Evolutionary conservation across 306 rosid species (phyloP).

Genomic region (Sophora flavescens): DNA sequence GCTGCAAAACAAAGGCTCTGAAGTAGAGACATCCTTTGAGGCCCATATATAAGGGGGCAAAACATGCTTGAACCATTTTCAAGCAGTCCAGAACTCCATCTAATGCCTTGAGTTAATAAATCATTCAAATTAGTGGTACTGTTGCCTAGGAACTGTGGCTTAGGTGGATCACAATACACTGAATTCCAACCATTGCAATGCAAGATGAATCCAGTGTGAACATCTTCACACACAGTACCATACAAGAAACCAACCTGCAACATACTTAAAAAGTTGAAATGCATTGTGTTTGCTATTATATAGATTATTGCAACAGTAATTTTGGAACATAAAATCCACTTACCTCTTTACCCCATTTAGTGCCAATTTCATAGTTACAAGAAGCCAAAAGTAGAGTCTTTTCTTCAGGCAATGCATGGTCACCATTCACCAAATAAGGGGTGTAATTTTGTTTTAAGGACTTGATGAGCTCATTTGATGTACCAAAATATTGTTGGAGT

Average conservation of each 20-base stretch:
- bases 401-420: constrained; percentile 14
- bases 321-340: constrained; percentile 5
- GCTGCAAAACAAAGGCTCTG: constrained; percentile 61
- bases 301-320: neutral
- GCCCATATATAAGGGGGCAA: constrained; percentile 66
- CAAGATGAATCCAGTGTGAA: constrained; percentile 62
- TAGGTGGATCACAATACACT: constrained; percentile 55
- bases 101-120: constrained; percentile 58
- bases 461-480: constrained; percentile 63
- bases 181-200: constrained; percentile 78
- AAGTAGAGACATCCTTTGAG: constrained; percentile 52
- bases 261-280: neutral
- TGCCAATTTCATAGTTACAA: constrained; percentile 58
- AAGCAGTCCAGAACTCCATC: constrained; percentile 67
- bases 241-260: constrained; percentile 69
- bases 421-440: constrained; percentile 15
- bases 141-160: constrained; percentile 70
- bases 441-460: constrained; percentile 48
- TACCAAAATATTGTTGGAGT: constrained; percentile 53
- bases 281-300: neutral
- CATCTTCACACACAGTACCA: constrained; percentile 62
- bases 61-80: constrained; percentile 61
- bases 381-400: constrained; percentile 60
- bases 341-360: constrained; percentile 74
- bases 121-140: constrained; percentile 61